Base-by-base conservation (phyloP, 2,329 filamentous ascomycete species). In the Scleromitrula shiraiana region DNA sequence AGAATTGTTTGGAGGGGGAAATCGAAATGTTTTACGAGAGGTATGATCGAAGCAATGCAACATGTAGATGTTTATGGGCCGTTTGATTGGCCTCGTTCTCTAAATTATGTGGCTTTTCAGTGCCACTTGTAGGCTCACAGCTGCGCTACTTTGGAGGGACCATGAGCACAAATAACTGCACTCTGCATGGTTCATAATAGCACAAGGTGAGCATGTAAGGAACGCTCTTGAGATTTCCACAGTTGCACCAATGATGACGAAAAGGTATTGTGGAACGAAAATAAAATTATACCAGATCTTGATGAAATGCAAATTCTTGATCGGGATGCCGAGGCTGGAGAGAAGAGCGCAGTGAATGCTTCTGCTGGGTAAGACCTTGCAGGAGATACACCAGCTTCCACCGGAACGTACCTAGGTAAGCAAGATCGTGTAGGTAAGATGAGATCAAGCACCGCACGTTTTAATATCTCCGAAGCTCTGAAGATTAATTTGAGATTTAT, bases 171-270 rank as follows among this genome's bases (percentile, higher is more conserved):
- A 37, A 14, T 19, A 9, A 32, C 20, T 26, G 22, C 27, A 29
- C 17, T 42, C 23, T 42, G 8, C 22, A 30, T 9, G 30, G 30
- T 19, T 19, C 7, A 20, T 10, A 12, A 19, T 9, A 37, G 33
- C 12, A 19, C 17, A 37, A 37, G 15, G 12, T 10, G 33, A 37
- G 33, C 5, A 37, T 37, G 7, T 22, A 20, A 37, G 33, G 33
- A 37, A 29, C 15, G 23, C 42, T 35, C 15, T 12, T 27, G 6
- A 19, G n/a, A 9, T 37, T 15, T 9, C 33, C 19, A 10, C 19
- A 8, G 37, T 47, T 20, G 22, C 32, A 42, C 37, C 9, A 14
- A 36, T 40, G 43, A 46, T 41, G 37, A 33, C n/a, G 26, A 29
- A 29, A 29, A 6, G 7, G 24, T 35, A 19, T 7, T n/a, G 42